A percentile compares a stretch with the other conserved stretches of the same genome.
Conservation (phyloP, 495 filamentous ascomycete species). For the Podospora australis region DNA sequence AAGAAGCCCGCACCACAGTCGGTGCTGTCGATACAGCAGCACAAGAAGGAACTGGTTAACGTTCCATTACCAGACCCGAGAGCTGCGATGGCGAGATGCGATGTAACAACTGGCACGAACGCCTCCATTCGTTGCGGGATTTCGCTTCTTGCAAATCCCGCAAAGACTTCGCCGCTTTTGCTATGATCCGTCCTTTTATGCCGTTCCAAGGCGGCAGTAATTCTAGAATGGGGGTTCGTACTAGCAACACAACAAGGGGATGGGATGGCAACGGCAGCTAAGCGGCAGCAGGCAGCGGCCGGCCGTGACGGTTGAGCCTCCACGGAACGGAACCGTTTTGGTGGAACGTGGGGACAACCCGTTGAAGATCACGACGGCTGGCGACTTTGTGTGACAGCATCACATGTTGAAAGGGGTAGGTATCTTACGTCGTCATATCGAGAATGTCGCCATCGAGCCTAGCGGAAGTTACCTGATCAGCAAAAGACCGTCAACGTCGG, state of each 20-base stretch:
- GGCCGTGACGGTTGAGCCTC: background rate
- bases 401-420: too few species aligned
- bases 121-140: slow-evolving; percentile 15
- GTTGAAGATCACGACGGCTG: background rate
- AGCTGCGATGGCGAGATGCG: slow-evolving; percentile 27
- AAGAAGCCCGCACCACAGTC: background rate
- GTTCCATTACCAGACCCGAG: slow-evolving; percentile 26
- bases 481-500: background rate
- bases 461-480: background rate
- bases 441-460: background rate
- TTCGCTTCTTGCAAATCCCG: slow-evolving; percentile 11
- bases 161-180: slow-evolving; percentile 2
- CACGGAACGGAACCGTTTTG: background rate
- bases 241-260: too few species aligned
- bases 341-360: background rate
- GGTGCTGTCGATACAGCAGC: background rate
- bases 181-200: too few species aligned
- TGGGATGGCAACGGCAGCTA: too few species aligned
- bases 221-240: too few species aligned
- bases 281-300: too few species aligned
- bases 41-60: slow-evolving; percentile 4
- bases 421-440: too few species aligned
- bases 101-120: slow-evolving; percentile 21
- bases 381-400: too few species aligned
- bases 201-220: too few species aligned